Evolutionary conservation across 306 rosid genomes (phyloP), one percentile per base, ranked within the genome.

Genomic region (Glycine tomentella): DNA sequence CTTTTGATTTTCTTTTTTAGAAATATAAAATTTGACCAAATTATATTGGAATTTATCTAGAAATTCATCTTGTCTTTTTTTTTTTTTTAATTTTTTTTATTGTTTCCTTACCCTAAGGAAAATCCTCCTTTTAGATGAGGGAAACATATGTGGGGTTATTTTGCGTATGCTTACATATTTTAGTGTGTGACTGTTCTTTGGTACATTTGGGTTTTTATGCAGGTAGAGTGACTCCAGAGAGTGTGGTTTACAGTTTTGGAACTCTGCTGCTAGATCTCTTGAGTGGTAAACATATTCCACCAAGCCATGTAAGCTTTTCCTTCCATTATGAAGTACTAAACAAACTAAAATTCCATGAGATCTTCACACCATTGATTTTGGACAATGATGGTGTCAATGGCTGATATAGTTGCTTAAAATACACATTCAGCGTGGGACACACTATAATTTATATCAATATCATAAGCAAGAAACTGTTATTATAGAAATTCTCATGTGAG

Each of bases 231-330:
- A 92, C 98, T 68, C 85, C 76, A 74, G 98, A 94, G 80, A 94
- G 98, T 85, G 98, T 94, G 53, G 89, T 94, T 62, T 94, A 92
- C 86, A 90, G 98, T 92, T 94, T 92, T 64, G 98, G 98, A 71
- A 94, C 98, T 17, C 76, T 94, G 66, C 79, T 94, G 87, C 89
- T 94, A n/a, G 98, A 94, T 88, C 97, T 94, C 86, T 88, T 94
- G 83, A 94, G 98, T 86, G 98, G 98, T 73, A 93, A 93, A 84
- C 97, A 93, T 75, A 91, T 93, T 74, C 98, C 98, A 31, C 98
- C 97, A 50, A 94, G 94, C 88, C 98, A 92, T 78, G 98, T 94
- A 83, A 38, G 44, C 44, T 86, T 73, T 67, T 53, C 49, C 69
- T 72, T 71, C 82, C 59, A 25, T 50, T 7, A 2, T 49, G 59